A percentile compares a stretch with the other conserved stretches of the same genome.
Evolutionary conservation across 1,139 yeast genomes (phyloP).

Genomic region (Diutina neorugosa): DNA sequence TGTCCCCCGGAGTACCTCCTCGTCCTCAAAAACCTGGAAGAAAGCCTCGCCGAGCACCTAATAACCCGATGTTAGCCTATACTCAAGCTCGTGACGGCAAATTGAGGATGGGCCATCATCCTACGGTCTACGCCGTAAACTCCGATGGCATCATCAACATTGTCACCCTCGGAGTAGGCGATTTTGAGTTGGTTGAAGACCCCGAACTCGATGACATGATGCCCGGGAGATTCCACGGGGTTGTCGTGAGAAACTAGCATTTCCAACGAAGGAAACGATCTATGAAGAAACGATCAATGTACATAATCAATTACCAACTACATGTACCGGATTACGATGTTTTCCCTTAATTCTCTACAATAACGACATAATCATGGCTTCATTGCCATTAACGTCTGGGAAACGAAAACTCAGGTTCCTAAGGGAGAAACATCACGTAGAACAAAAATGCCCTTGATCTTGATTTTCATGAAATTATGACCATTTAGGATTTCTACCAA

Average conservation of each 20-base stretch:
- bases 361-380: too few species aligned
- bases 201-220: background rate
- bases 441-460: too few species aligned
- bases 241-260: background rate
- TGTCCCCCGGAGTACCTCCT: slow-evolving; percentile 1
- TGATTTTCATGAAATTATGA: too few species aligned
- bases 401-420: too few species aligned
- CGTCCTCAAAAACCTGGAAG: background rate
- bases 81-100: background rate
- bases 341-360: too few species aligned
- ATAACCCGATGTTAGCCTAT: background rate
- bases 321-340: too few species aligned
- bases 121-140: slow-evolving; percentile 2
- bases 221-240: background rate
- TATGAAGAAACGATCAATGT: too few species aligned
- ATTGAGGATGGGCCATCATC: background rate
- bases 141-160: background rate
- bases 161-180: background rate
- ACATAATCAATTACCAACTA: too few species aligned
- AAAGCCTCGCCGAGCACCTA: background rate
- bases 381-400: too few species aligned
- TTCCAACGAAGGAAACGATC: too few species aligned
- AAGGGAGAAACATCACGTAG: too few species aligned
- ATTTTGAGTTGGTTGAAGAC: background rate
- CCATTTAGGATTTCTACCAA: too few species aligned